These are phyloP conservation scores for Septoria petroselini DNA, from an alignment of 2,329 filamentous ascomycete genomes.

Conservation along the genomic window DNA sequence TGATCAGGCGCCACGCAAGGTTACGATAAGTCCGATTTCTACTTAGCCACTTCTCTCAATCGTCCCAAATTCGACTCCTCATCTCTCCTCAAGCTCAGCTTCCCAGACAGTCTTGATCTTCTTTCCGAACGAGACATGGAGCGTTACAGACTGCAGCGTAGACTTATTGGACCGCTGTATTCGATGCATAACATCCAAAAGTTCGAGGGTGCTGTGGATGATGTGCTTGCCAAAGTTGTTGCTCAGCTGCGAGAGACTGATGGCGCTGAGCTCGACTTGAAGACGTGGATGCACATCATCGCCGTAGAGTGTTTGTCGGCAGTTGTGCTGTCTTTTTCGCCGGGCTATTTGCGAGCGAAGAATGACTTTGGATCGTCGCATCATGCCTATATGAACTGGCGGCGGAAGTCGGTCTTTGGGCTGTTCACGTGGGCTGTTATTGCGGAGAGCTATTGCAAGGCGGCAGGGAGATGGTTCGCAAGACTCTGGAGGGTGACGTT, in stretches of 20 bases:
- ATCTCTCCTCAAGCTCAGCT: conserved; percentile 7
- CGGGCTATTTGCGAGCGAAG: conserved; percentile 18
- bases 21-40: conserved; percentile 23
- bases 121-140: conserved; percentile 22
- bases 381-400: conserved; percentile 23
- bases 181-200: conserved; percentile 18
- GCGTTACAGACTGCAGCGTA: conserved; percentile 21
- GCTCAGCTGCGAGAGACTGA: conserved; percentile 7
- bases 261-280: conserved; percentile 18
- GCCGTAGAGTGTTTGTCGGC: conserved; percentile 22
- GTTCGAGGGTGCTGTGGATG: conserved; percentile 18
- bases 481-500: conserved; percentile 18
- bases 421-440: conserved; percentile 22
- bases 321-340: conserved; percentile 20
- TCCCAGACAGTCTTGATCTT: conserved; percentile 21
- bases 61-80: conserved; percentile 14
- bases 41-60: conserved; percentile 18
- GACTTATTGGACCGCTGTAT: conserved; percentile 22
- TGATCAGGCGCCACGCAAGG: conserved; percentile 11
- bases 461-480: conserved; percentile 16
- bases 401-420: conserved; percentile 22
- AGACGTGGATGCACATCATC: conserved; percentile 26
- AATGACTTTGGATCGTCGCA: conserved; percentile 19
- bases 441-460: conserved; percentile 19
- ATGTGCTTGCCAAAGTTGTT: conserved; percentile 18